Base-by-base conservation (phyloP, 2,329 filamentous ascomycete genomes). In the Geosmithia flava region DNA sequence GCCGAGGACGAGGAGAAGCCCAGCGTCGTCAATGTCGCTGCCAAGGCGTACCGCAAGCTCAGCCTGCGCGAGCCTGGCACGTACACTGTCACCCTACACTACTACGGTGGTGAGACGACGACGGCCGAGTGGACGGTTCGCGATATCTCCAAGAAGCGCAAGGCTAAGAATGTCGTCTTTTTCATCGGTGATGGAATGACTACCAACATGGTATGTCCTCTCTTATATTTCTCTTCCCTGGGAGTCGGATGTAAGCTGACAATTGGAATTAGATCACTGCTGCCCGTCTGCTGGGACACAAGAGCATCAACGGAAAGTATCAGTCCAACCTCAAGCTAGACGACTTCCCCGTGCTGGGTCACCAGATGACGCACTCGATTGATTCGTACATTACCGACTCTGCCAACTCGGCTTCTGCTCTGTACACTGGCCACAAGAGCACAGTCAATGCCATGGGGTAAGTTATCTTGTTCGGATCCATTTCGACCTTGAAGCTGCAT, bases 291-390 rank as follows among this genome's bases (percentile, higher is more conserved):
- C 80, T 94, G 48, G 87, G 75, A 17, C 87, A 94, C 71, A 84
- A 87, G 70, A 83, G 76, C 55, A 75, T 91, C 71, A 93, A 94
- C 59, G 87, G 87, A 55, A 86, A 85, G 63, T 94, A 91, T 64
- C 81, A 87, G 69, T 80, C 76, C 49, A 75, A 72, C 49, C 76
- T 94, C 74, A 74, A 80, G 59, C 72, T 94, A 70, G 87, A 94
- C 68, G 75, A 88, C 59, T 93, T 93, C 66, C 87, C 87, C 2
- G 77, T 90, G n/a, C 61, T 91, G 11, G 87, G 87, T 19, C 87
- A 94, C 63, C 87, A 91, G 67, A 91, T 93, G 82, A 90, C 87
- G 11, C 86, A 91, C 66, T 90, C 85, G 1, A 79, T 93, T 59
- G 86, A 91, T 67, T 81, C 74, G 46, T 91, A 86, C 72, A 91